Percentiles rank a stretch among this genome's conserved stretches.
These are phyloP conservation scores for Colletotrichum liriopes DNA, from an alignment of 2,329 filamentous ascomycete genomes.

Conservation along the genomic window DNA sequence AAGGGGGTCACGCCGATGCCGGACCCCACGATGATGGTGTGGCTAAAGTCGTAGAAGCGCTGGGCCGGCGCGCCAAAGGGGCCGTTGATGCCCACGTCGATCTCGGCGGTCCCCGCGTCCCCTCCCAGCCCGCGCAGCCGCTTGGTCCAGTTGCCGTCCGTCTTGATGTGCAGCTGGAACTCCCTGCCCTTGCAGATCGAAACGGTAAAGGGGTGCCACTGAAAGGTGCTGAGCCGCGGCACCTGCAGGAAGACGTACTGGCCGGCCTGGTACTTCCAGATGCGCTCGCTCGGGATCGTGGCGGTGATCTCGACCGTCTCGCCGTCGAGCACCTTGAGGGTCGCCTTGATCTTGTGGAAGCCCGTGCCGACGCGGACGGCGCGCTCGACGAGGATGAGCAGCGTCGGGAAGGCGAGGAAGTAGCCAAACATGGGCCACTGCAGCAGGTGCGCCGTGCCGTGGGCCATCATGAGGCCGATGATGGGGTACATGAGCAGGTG, in stretches of 20 bases:
- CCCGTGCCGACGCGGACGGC: slow-evolving; percentile 61
- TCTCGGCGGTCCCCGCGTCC: slow-evolving; percentile 51
- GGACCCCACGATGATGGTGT: slow-evolving; percentile 69
- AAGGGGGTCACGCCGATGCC: slow-evolving; percentile 74
- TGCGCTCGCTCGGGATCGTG: slow-evolving; percentile 62
- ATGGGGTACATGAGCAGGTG: slow-evolving; percentile 73
- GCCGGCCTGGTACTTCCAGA: slow-evolving; percentile 70
- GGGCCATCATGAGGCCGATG: slow-evolving; percentile 68
- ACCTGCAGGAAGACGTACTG: slow-evolving; percentile 73
- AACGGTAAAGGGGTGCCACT: slow-evolving; percentile 74
- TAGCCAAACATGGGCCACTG: slow-evolving; percentile 72
- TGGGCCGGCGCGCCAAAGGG: slow-evolving; percentile 73
- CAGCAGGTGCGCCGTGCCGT: slow-evolving; percentile 65
- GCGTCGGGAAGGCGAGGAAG: slow-evolving; percentile 68
- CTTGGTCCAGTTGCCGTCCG: slow-evolving; percentile 70
- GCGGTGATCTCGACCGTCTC: slow-evolving; percentile 68
- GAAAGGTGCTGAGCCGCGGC: slow-evolving; percentile 66
- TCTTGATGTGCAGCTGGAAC: slow-evolving; percentile 72
- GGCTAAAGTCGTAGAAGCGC: slow-evolving; percentile 71
- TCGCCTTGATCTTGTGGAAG: slow-evolving; percentile 64
- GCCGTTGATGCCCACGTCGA: slow-evolving; percentile 69
- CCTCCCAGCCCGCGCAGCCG: slow-evolving; percentile 60
- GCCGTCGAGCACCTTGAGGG: slow-evolving; percentile 64
- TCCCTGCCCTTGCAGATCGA: slow-evolving; percentile 67
- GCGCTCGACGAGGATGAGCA: slow-evolving; percentile 67